phyloP scores from a whole-genome alignment of 805 yeast species.

The Hanseniaspora lachancei region DNA sequence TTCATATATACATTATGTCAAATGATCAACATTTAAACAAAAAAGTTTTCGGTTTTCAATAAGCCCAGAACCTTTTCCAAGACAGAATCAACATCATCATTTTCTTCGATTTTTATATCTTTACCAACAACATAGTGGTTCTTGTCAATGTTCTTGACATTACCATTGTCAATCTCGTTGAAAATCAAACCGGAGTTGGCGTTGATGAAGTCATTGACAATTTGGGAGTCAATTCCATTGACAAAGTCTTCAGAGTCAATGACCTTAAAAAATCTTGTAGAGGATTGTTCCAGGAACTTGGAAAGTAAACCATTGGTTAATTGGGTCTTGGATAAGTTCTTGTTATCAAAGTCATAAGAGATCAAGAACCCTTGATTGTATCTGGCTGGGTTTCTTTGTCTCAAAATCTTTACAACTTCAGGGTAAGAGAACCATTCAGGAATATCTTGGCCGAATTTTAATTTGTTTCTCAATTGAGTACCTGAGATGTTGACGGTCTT shows the following conservation, averaged over 20 bases:
- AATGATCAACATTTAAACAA: conserved; percentile 32
- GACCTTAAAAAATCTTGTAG: conserved; percentile 58
- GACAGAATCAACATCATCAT: conserved; percentile 49
- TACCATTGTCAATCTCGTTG: conserved; percentile 24
- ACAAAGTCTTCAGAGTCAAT: conserved; percentile 54
- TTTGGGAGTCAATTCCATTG: conserved; percentile 24
- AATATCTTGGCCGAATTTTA: conserved; percentile 73
- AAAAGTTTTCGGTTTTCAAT: conserved; percentile 75
- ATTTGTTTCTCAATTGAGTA: conserved; percentile 79
- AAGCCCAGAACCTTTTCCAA: conserved; percentile 60
- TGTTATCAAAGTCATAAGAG: conserved; percentile 32
- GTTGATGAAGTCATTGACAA: conserved; percentile 32
- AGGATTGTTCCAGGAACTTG: conserved; percentile 76
- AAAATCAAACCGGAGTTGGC: conserved; percentile 89
- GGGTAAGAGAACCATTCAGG: conserved; percentile 98
- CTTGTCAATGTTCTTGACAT: conserved; percentile 15
- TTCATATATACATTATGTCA: conserved; percentile 9
- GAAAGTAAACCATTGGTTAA: conserved; percentile 76
- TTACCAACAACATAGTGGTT: conserved; percentile 36
- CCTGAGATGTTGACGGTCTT: conserved; percentile 87
- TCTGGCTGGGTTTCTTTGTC: conserved; percentile 90
- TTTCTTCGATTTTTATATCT: conserved; percentile 39
- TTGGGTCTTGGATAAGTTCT: conserved; percentile 47
- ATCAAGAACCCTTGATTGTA: conserved; percentile 77
- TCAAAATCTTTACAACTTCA: conserved; percentile 79